phyloP scores from a whole-genome alignment of 371 early-diverging fungal genomes.

The Basidiobolus meristosporus region DNA sequence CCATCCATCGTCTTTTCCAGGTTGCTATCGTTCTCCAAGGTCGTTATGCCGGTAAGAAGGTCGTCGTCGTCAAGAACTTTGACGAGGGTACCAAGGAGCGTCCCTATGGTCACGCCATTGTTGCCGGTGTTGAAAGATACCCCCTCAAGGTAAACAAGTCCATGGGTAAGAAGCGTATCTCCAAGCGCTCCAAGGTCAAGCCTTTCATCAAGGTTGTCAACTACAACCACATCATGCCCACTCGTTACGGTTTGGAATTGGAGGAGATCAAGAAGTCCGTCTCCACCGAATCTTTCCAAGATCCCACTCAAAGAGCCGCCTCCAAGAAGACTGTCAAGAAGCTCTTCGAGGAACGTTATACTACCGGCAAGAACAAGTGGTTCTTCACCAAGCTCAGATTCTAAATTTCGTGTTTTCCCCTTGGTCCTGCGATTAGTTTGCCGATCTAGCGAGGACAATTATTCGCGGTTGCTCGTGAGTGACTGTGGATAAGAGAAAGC shows the following conservation, averaged over 20 bases:
- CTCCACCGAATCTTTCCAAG: constrained; percentile 77
- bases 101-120: constrained; percentile 92
- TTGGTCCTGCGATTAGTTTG: too few relatives aligned
- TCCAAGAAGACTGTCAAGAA: constrained; percentile 88
- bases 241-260: constrained; percentile 68
- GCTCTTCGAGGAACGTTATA: constrained; percentile 87
- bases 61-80: constrained; percentile 89
- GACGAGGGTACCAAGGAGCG: constrained; percentile 82
- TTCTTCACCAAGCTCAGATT: constrained; percentile 98
- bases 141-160: constrained; percentile 88
- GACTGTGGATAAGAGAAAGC: too few relatives aligned
- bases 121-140: constrained; percentile 91
- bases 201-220: constrained; percentile 95
- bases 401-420: too few relatives aligned
- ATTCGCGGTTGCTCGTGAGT: too few relatives aligned
- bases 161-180: constrained; percentile 87
- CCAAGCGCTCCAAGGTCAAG: constrained; percentile 92
- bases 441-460: too few relatives aligned
- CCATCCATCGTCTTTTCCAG: constrained; percentile 15
- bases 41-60: constrained; percentile 97
- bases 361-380: constrained; percentile 98
- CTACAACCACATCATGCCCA: constrained; percentile 99
- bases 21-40: constrained; percentile 94
- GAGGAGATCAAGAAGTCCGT: constrained; percentile 76
- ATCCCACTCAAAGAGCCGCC: constrained; percentile 75